Base-by-base conservation (phyloP, 108 stramenopile genomes). In the Cylindrotheca closterium region DNA sequence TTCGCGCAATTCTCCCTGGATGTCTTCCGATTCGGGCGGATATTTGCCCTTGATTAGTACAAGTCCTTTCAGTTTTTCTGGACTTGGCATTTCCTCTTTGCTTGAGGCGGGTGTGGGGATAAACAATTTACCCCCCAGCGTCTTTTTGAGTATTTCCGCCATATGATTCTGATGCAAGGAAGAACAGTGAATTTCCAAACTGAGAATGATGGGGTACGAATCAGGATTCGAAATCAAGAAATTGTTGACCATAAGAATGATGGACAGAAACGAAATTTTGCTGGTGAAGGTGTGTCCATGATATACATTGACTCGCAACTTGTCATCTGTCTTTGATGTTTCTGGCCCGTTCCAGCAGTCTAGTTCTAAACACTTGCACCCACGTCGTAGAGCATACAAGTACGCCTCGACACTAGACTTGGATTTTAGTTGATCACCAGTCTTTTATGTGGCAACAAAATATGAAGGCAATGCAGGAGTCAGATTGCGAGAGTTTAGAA, bases 171-270 rank as follows among this genome's bases (percentile, higher is more conserved):
- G 98, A 68, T 74, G 90, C 2, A 75, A 51, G 34, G 71, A 63
- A 23, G 79, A 76, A 77, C 98, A 99, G 70, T 99, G 97, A 80
- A 97, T 98, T 71, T 99, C 98, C 29, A 99, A 52, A 7, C 87
- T 91, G 25, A 99, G 67, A 54, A 99, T 97, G 63, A 99, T 89
- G 3, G 98, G 97, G 49, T 81, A 87, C 0, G 91, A 80, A 18
- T 79, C 30, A 15, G 83, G 82, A 53, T 88, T 67, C 18, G 31
- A 47, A 12, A 61, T 10, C 0, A 93, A 50, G 58, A 88, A 94
- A 26, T 59, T 70, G 1, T 77, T 72, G 23, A 96, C 89, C 19
- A 81, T 78, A 5, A 63, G 27, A 49, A 96, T 65, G 25, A 91
- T 77, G 50, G 83, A 89, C 34, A 51, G 56, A 65, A 99, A 97